Percentiles rank a stretch among this genome's conserved stretches.
Conservation (phyloP, 352 stramenopile species). For the Phytophthora cactorum region DNA sequence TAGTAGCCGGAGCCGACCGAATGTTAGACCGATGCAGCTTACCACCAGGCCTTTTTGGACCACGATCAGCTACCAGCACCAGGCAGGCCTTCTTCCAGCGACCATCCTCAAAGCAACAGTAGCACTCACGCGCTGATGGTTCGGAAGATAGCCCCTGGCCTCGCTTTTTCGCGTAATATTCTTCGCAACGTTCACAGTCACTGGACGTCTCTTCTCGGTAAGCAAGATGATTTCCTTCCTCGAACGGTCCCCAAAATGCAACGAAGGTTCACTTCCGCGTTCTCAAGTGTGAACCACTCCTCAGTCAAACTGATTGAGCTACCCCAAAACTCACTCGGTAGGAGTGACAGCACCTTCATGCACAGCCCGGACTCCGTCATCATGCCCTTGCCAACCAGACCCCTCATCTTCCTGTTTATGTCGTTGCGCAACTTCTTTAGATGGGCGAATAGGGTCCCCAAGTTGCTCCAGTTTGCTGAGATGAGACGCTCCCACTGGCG, state of each 20-base stretch:
- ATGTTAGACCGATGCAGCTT: neutral
- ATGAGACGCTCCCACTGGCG: conserved; percentile 4
- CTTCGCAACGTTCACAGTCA: neutral
- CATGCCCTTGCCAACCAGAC: conserved; percentile 2
- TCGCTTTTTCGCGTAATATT: neutral
- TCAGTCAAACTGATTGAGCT: conserved; percentile 7
- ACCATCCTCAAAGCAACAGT: conserved; percentile 6
- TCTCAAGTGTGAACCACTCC: conserved; percentile 11
- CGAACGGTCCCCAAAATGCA: conserved; percentile 10
- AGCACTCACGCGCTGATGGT: neutral
- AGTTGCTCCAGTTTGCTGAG: conserved; percentile 2
- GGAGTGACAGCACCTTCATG: conserved; percentile 5
- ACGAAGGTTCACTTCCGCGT: neutral
- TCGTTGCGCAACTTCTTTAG: conserved; percentile 2
- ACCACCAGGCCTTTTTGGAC: neutral
- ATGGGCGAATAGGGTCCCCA: conserved; percentile 9
- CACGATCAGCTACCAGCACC: neutral
- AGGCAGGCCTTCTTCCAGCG: conserved; percentile 11
- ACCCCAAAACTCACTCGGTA: conserved; percentile 25
- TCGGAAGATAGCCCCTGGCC: neutral
- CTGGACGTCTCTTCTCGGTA: neutral
- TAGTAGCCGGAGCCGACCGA: neutral
- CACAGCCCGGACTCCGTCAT: conserved; percentile 17
- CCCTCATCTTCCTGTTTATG: neutral
- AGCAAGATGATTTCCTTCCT: conserved; percentile 12